These are phyloP conservation scores for Dissoconium aciculare DNA, from an alignment of 2,329 filamentous ascomycete species.

Conservation along the genomic window DNA sequence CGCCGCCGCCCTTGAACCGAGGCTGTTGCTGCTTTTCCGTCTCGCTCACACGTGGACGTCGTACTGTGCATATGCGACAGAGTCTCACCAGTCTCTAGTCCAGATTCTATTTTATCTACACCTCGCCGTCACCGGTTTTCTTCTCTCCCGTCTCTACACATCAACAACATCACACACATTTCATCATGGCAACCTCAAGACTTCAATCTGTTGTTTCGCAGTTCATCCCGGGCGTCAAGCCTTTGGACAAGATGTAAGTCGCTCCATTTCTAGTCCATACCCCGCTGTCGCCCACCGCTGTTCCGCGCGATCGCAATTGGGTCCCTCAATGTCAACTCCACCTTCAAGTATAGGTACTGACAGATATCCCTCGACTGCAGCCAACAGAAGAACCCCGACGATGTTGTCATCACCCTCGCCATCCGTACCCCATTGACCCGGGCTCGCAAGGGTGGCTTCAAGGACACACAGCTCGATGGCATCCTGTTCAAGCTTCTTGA, in stretches of 20 bases:
- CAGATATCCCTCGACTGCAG: slow-evolving; percentile 4
- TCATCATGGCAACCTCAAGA: slow-evolving; percentile 65
- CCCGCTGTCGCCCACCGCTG: slow-evolving; percentile 42
- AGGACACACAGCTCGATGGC: slow-evolving; percentile 82
- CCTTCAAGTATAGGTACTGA: no score
- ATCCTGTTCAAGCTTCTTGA: slow-evolving; percentile 71
- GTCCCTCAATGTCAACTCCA: no score
- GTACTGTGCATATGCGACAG: no score
- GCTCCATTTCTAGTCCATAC: slow-evolving; percentile 40
- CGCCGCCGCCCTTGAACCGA: no score
- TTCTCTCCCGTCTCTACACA: slow-evolving; percentile 2
- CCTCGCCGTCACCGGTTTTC: slow-evolving; percentile 1
- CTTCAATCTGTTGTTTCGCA: slow-evolving; percentile 80
- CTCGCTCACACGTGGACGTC: no score
- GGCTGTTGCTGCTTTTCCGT: no score
- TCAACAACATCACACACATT: no score
- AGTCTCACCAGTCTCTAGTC: no score
- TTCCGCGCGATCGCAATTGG: not conserved
- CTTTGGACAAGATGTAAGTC: slow-evolving; percentile 62
- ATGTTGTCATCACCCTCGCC: slow-evolving; percentile 90
- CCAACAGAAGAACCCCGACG: slow-evolving; percentile 61
- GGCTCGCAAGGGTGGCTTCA: slow-evolving; percentile 81
- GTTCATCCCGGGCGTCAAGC: slow-evolving; percentile 53
- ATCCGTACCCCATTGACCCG: slow-evolving; percentile 81
- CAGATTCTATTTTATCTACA: slow-evolving; percentile 4